Percentiles rank a stretch among this genome's conserved stretches.
These are phyloP conservation scores for Fusarium brevicatenulatum DNA, from an alignment of 2,329 filamentous ascomycete genomes.

Conservation along the genomic window DNA sequence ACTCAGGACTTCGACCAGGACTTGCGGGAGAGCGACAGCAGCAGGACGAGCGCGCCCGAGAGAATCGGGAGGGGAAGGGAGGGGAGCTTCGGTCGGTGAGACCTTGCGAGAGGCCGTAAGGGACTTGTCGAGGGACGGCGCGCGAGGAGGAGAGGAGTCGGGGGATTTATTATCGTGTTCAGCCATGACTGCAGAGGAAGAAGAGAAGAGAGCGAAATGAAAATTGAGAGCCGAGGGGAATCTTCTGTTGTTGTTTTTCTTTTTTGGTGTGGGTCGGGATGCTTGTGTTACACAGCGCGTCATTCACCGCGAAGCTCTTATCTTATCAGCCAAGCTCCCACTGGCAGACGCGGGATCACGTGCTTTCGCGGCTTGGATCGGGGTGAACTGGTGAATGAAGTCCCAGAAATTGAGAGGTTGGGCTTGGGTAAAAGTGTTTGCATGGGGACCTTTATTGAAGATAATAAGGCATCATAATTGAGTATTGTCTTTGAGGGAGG, in stretches of 20 bases:
- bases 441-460: rapidly evolving
- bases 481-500: background rate
- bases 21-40: rapidly evolving
- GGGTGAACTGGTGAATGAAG: background rate
- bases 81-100: background rate
- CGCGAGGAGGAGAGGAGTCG: background rate
- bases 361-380: background rate
- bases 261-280: background rate
- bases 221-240: background rate
- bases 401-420: background rate
- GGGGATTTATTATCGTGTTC: background rate
- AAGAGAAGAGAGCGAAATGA: background rate
- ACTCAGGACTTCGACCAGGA: rapidly evolving
- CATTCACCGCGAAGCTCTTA: background rate
- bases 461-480: rapidly evolving
- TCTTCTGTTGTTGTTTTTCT: background rate
- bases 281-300: background rate
- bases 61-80: background rate
- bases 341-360: background rate
- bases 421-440: rapidly evolving
- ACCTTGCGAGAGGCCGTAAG: rapidly evolving
- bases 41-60: rapidly evolving
- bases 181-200: background rate
- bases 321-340: rapidly evolving
- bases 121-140: background rate